Conservation (phyloP, 2,329 filamentous ascomycete species). For the Fusarium incarnatum region DNA sequence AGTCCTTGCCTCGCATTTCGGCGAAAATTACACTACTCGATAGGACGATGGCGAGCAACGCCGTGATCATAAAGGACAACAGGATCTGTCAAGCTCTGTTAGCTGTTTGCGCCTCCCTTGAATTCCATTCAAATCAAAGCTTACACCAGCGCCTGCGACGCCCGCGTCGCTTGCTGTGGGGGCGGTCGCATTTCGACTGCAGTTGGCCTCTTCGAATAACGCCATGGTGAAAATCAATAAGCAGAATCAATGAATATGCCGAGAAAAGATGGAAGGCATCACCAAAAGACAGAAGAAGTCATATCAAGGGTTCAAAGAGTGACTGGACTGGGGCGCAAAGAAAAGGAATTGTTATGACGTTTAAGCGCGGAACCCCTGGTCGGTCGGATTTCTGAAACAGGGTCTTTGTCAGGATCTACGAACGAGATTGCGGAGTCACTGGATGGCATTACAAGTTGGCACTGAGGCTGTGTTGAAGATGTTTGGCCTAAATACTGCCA, state of each 20-base stretch:
- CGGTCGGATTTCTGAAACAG: constrained; percentile 39
- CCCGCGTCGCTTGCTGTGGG: constrained; percentile 64
- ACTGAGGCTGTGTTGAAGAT: constrained; percentile 39
- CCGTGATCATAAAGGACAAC: constrained; percentile 75
- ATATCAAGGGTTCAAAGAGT: constrained; percentile 22
- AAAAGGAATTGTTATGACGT: constrained; percentile 43
- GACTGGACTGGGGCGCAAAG: constrained; percentile 27
- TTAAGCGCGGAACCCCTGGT: constrained; percentile 47
- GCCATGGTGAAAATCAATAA: constrained; percentile 58
- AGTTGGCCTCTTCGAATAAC: constrained; percentile 69
- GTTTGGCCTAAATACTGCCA: constrained; percentile 34
- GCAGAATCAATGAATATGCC: constrained; percentile 2
- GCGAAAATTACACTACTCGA: constrained; percentile 67
- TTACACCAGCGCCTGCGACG: constrained; percentile 64
- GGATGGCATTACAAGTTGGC: constrained; percentile 40
- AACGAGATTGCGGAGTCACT: constrained; percentile 31
- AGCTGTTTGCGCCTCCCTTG: constrained; percentile 4
- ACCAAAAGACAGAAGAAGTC: constrained; percentile 11
- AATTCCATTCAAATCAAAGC: constrained; percentile 54
- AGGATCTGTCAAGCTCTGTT: constrained; percentile 51
- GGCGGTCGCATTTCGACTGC: constrained; percentile 64
- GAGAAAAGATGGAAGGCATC: constrained; percentile 23
- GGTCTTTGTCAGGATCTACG: constrained; percentile 37
- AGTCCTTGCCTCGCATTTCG: constrained; percentile 61
- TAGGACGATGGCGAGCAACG: constrained; percentile 66